Conservation (phyloP, 768 basidiomycete species). For the Boletus patriciae region DNA sequence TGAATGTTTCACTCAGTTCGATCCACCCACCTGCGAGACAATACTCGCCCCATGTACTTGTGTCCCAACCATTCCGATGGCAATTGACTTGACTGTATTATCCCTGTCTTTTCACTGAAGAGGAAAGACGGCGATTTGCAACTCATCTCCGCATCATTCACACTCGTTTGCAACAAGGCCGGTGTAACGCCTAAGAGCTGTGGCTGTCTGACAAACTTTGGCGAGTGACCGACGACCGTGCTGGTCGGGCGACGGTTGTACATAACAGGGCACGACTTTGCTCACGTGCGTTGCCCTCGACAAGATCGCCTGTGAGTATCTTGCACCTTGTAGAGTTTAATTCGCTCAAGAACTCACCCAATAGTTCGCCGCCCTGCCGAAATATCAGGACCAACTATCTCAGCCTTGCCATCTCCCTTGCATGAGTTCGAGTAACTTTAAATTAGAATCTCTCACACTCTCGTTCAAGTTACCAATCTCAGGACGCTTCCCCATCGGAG, state of each 20-base stretch:
- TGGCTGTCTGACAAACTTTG: conserved; percentile 5
- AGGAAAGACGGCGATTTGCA: not conserved
- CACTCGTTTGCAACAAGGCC: conserved; percentile 6
- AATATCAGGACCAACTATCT: not conserved
- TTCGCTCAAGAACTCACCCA: conserved; percentile 7
- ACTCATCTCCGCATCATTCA: not conserved
- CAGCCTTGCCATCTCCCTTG: not conserved
- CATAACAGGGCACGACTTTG: conserved; percentile 11
- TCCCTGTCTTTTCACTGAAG: not conserved
- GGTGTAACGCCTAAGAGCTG: not conserved
- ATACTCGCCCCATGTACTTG: not conserved
- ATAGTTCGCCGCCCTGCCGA: conserved; percentile 5
- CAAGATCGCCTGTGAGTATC: conserved; percentile 20
- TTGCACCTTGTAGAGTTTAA: conserved; percentile 13
- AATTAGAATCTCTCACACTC: conserved; percentile 18
- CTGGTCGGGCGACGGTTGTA: not conserved
- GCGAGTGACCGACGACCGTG: not conserved
- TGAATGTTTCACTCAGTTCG: not conserved
- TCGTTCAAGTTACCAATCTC: conserved; percentile 19
- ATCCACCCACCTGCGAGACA: not conserved
- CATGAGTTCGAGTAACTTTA: not conserved
- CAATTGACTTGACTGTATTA: not conserved
- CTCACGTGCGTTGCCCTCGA: conserved; percentile 1
- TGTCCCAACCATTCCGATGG: not conserved
- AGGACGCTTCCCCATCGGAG: conserved; percentile 2